These are phyloP conservation scores for Myotisia sp. DNA, from an alignment of 2,329 filamentous ascomycete species.

Conservation along the genomic window DNA sequence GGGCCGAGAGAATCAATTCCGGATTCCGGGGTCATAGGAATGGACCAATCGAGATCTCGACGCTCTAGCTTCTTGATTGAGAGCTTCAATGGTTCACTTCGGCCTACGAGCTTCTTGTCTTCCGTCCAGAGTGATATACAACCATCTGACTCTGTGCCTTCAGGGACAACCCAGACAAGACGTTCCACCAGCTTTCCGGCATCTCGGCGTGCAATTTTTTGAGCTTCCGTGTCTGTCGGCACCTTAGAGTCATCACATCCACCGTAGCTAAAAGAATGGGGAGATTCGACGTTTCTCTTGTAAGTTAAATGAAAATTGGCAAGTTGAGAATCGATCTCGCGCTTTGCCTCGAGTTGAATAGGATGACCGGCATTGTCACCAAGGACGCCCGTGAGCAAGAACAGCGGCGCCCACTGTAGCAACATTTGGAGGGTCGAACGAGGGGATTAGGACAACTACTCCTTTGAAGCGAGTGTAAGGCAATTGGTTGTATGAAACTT, in stretches of 20 bases:
- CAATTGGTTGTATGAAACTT: too few species aligned
- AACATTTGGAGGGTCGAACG: too few species aligned
- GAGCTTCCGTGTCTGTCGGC: neutral
- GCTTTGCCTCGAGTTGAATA: conserved; percentile 3
- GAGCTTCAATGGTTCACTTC: conserved; percentile 1
- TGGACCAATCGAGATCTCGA: neutral
- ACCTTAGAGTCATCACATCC: neutral
- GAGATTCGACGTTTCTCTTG: neutral
- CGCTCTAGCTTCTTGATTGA: neutral
- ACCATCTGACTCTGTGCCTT: neutral
- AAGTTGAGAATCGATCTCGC: neutral
- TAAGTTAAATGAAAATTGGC: conserved; percentile 3
- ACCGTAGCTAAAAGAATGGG: conserved; percentile 1
- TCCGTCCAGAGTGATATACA: neutral
- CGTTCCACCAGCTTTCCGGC: neutral
- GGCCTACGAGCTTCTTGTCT: neutral
- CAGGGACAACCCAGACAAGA: conserved; percentile 1
- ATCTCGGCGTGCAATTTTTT: neutral
- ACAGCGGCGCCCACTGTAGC: neutral
- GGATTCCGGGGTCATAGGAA: neutral
- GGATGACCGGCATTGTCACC: neutral
- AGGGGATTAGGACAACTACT: too few species aligned
- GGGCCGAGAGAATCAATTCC: conserved; percentile 14
- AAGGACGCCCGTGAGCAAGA: neutral
- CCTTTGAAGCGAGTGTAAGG: too few species aligned